Evolutionary conservation across 1,284 basidiomycete genomes (phyloP), one percentile per base, ranked within the genome.

Genomic region (Cryptococcus amylolentus): DNA sequence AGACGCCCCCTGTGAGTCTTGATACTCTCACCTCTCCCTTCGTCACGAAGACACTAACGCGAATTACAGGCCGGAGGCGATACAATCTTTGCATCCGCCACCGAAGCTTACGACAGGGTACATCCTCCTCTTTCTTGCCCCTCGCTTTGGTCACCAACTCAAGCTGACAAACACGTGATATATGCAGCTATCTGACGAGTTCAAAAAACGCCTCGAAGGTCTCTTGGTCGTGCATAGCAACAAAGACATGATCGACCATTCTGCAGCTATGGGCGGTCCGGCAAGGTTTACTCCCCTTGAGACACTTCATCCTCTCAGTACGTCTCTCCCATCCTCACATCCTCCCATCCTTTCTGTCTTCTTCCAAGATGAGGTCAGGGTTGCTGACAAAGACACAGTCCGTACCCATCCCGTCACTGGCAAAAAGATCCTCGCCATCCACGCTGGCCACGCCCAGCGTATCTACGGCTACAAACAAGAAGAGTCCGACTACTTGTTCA

Each of bases 381-480:
- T 42, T 42, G 40, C 40, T n/a, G 42, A 18, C 18, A 26, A n/a
- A 18, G 4, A 9, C 28, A 13, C 28, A 61, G 82, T 84, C 55
- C 81, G 83, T 52, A 73, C 77, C 9, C 85, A 87, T 71, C 86
- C 85, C 3, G 84, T 84, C 6, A 87, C 86, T 0, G 84, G 84
- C 26, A 83, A 86, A 69, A 85, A 86, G 70, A 83, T 83, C 0
- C 77, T 87, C 18, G 86, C 83, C 68, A 79, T 86, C 70, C 84
- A 86, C 20, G 52, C 46, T 4, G 82, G 81, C 37, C 86, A 86
- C 75, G 82, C 81, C 10, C 74, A 79, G 28, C 78, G 78, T 58
- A 86, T 87, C 63, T 83, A 85, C 31, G 85, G 86, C 1, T 83
- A 80, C 75, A 85, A 83, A 73, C 66, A 80, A 28, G 84, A 86